phyloP scores from a whole-genome alignment of 2,329 filamentous ascomycete genomes.

The Tricladium varicosporioides region DNA sequence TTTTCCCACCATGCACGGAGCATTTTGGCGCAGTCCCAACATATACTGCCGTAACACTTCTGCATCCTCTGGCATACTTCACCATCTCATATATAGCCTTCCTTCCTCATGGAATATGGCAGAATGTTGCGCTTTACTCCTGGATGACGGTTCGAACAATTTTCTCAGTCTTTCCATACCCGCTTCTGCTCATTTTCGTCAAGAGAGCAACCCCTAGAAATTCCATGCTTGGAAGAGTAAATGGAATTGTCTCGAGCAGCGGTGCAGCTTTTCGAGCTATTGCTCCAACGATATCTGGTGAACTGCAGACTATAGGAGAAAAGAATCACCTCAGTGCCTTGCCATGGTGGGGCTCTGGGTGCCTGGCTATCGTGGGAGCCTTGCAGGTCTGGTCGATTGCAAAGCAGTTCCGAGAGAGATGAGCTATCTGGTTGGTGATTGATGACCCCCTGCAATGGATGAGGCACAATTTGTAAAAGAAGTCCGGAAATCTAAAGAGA shows the following conservation, averaged over 20 bases:
- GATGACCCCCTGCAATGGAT: background rate
- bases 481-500: background rate
- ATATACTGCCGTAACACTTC: conserved; percentile 1
- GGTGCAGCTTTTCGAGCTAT: conserved; percentile 2
- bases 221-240: conserved; percentile 2
- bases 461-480: background rate
- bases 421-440: background rate
- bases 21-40: background rate
- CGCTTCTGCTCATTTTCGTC: conserved; percentile 5
- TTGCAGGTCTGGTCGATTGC: conserved; percentile 2
- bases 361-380: background rate
- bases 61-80: conserved; percentile 3
- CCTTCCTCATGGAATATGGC: conserved; percentile 1
- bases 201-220: background rate
- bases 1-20: conserved; percentile 1
- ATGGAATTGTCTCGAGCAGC: conserved; percentile 2
- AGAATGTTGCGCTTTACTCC: background rate
- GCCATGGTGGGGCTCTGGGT: conserved; percentile 4
- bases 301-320: conserved; percentile 2
- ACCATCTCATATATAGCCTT: conserved; percentile 2
- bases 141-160: conserved; percentile 3
- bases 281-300: background rate
- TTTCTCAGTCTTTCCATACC: conserved; percentile 2
- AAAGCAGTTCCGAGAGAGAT: background rate
- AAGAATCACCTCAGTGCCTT: background rate